phyloP scores from a whole-genome alignment of 768 basidiomycete species.

The Asterophora parasitica region DNA sequence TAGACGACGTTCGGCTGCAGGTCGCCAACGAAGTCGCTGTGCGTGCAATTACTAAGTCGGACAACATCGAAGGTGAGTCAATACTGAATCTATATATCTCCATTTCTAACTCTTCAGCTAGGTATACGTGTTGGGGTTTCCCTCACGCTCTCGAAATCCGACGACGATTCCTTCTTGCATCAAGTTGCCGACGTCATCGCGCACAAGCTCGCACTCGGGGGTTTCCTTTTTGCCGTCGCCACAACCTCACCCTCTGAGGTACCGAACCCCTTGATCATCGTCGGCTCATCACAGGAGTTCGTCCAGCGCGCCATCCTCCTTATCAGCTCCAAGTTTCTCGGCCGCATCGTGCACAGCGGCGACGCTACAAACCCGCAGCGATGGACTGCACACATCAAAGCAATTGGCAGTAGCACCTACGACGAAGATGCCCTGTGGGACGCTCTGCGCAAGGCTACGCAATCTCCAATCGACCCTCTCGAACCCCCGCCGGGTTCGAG shows the following conservation, averaged over 20 bases:
- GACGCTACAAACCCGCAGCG: conserved; percentile 1
- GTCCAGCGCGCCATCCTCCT: conserved; percentile 68
- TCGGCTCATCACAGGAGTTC: conserved; percentile 48
- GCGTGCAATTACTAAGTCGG: conserved; percentile 45
- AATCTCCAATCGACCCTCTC: conserved; percentile 55
- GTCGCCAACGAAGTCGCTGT: conserved; percentile 55
- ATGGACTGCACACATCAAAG: conserved; percentile 48
- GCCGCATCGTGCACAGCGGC: conserved; percentile 17
- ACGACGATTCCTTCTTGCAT: conserved; percentile 54
- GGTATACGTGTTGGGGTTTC: conserved; percentile 52
- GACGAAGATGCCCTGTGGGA: conserved; percentile 70
- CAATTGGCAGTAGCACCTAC: conserved; percentile 49
- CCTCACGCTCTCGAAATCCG: conserved; percentile 51
- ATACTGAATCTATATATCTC: not conserved
- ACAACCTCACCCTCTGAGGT: conserved; percentile 31
- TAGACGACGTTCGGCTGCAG: conserved; percentile 58
- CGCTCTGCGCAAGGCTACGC: conserved; percentile 58
- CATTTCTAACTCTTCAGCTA: not conserved
- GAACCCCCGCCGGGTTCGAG: conserved; percentile 61
- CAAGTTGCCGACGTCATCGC: conserved; percentile 47
- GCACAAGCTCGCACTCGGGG: conserved; percentile 33
- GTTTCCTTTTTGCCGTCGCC: conserved; percentile 53
- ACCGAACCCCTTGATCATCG: conserved; percentile 50
- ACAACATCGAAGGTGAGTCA: conserved; percentile 40
- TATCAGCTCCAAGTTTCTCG: conserved; percentile 64